Evolutionary conservation across 371 early-diverging fungal genomes (phyloP), one percentile per base, ranked within the genome.

Genomic region (Rhizomucor pusillus): DNA sequence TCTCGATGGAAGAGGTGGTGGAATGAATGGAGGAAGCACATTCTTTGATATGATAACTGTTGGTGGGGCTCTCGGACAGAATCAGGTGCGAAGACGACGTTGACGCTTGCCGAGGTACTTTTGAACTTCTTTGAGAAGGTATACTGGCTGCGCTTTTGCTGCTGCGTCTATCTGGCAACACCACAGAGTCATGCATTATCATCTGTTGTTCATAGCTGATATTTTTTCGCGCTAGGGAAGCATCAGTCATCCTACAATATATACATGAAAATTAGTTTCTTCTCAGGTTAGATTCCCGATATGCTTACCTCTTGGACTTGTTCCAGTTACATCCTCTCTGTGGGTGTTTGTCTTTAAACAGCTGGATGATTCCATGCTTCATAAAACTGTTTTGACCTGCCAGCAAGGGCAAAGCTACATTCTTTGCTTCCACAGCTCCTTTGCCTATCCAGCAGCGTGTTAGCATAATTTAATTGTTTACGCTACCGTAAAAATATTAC

Each of bases 321-420:
- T 65, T 66, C 78, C 78, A 77, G 47, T 77, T 77, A 37, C 78
- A 77, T 12, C 78, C 78, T 37, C 75, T 55, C 37, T 77, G 77
- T 22, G 90, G 90, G 61, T 90, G 90, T 13, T 83, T 86, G 50
- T 85, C 84, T 35, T 78, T 81, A 45, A 90, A 90, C 0, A 90
- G 56, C 43, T 90, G 90, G 20, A 84, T 79, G 63, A 90, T 80
- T 43, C 91, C 79, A 73, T 90, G 78, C 73, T 91, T 75, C 89
- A 84, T 86, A 50, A 81, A 86, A 18, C 77, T 81, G 41, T 80
- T 80, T 57, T 86, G 85, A 0, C 87, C 84, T 6, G 82, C 81
- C 23, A 81, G 64, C 34, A 85, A 58, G 0, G 86, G 84, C 2
- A 88, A 63, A 5, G 86, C 87, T 5, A 87, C 82, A 65, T 89